Conservation (phyloP, 1,284 basidiomycete genomes). For the Austropuccinia psidii region DNA sequence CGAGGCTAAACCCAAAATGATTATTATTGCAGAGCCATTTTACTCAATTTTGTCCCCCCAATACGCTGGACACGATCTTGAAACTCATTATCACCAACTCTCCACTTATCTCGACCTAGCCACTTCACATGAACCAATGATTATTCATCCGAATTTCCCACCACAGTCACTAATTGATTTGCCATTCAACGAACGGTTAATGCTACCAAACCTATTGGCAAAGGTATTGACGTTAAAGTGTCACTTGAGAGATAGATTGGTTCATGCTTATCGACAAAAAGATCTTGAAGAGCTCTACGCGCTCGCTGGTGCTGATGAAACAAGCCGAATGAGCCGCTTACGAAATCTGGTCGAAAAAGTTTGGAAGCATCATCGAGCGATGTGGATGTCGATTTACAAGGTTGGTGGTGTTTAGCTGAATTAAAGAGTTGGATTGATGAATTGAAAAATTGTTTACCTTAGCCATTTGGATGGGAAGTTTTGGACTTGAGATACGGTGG, state of each 20-base stretch:
- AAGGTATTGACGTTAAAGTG: constrained; percentile 42
- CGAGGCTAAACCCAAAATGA: constrained; percentile 33
- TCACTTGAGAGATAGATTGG: constrained; percentile 42
- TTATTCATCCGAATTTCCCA: constrained; percentile 30
- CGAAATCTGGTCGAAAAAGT: constrained; percentile 40
- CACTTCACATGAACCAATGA: constrained; percentile 38
- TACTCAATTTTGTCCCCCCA: constrained; percentile 44
- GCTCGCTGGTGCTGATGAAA: constrained; percentile 38
- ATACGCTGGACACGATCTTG: constrained; percentile 43
- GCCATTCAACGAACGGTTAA: constrained; percentile 41
- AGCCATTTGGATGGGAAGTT: constrained; percentile 47
- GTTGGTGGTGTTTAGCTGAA: not conserved
- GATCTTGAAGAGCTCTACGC: constrained; percentile 40
- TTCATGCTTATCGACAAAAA: constrained; percentile 38
- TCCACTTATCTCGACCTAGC: constrained; percentile 41
- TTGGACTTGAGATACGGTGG: constrained; percentile 49
- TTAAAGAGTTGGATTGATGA: not conserved
- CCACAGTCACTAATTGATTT: constrained; percentile 40
- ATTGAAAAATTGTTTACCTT: constrained; percentile 28
- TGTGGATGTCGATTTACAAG: constrained; percentile 46
- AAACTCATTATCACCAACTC: constrained; percentile 41
- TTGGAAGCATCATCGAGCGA: constrained; percentile 45
- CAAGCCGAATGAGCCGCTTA: constrained; percentile 40
- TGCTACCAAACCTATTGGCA: constrained; percentile 42
- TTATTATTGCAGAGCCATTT: constrained; percentile 41